These are phyloP conservation scores for Chlamydomonas schloesseri DNA, from an alignment of 139 green algal species.

Conservation along the genomic window DNA sequence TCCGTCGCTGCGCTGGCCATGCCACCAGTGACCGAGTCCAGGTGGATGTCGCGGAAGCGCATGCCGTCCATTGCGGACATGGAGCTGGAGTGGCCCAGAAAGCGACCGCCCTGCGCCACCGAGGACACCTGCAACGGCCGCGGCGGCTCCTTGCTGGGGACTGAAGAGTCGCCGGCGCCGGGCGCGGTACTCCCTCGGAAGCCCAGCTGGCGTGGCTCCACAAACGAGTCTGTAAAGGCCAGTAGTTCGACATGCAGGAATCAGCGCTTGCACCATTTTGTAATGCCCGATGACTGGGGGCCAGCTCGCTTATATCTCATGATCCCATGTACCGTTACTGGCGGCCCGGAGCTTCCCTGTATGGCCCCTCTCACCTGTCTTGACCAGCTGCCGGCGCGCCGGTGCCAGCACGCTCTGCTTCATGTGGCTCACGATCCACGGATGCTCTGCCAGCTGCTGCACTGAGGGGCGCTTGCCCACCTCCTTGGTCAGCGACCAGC, in stretches of 20 bases:
- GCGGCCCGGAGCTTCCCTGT: too few relatives aligned
- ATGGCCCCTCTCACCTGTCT: slow-evolving; percentile 12
- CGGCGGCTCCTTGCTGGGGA: background rate
- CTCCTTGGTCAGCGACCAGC: slow-evolving; percentile 63
- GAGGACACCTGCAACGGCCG: slow-evolving; percentile 11
- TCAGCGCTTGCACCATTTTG: too few relatives aligned
- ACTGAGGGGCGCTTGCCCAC: slow-evolving; percentile 51
- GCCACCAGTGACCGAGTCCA: slow-evolving; percentile 19
- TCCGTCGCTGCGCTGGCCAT: slow-evolving; percentile 10
- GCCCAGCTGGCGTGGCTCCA: slow-evolving; percentile 39
- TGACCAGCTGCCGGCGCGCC: slow-evolving; percentile 16
- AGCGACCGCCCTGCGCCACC: background rate
- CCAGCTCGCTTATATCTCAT: too few relatives aligned
- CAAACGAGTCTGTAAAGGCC: slow-evolving; percentile 23
- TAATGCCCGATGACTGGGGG: too few relatives aligned
- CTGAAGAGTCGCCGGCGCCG: background rate
- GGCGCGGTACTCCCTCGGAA: slow-evolving; percentile 23
- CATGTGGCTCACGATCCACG: slow-evolving; percentile 59
- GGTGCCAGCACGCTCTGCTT: background rate
- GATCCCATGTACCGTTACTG: too few relatives aligned
- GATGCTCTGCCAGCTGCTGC: slow-evolving; percentile 60
- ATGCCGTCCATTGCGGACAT: slow-evolving; percentile 43
- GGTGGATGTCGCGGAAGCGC: slow-evolving; percentile 39
- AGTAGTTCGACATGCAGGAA: background rate
- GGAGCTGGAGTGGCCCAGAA: slow-evolving; percentile 41